Evolutionary conservation across 148 eudicot species (phyloP), one percentile per base, ranked within the genome.

Genomic region (Camellia sinensis): DNA sequence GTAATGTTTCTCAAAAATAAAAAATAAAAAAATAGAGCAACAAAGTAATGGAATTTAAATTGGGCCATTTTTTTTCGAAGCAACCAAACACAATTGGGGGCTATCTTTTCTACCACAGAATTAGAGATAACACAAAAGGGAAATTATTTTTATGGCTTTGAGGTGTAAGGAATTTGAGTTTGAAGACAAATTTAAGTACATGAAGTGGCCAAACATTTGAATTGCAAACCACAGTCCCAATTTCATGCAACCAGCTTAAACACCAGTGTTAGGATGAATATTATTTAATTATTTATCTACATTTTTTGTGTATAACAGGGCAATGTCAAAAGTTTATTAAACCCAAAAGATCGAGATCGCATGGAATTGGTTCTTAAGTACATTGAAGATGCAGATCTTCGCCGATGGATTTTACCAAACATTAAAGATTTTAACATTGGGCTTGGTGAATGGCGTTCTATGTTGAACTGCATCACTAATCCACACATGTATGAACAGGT

Each of bases 401-500:
- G 37, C 37, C 37, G 37, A 29, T 29, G 37, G 37, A 29, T 29
- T 29, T 29, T 29, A 29, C 37, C 37, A 29, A 29, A 29, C 37
- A 29, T 40, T 44, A 8, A 48, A 52, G 6, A 1, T 29, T 29
- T 29, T 29, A 83, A 78, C 59, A 81, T 89, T 77, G 97, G 96
- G 43, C 80, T 95, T 14, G 73, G 86, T 74, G 88, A 88, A 63
- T 90, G 87, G 89, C 90, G 89, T 80, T 86, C 97, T 17, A 87
- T 87, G 80, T 77, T 95, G 83, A 95, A 90, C 81, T 95, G 93
- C 91, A 80, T 93, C 78, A 85, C 85, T 62, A 89, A 90, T 84
- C 89, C 90, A 21, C 84, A 82, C 85, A 85, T 95, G 85, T 95
- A 79, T 86, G 86, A 93, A 41, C 93, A 95, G 97, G 98, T 95